Evolutionary conservation across 2,329 filamentous ascomycete genomes (phyloP).

Genomic region (Thielaviopsis cerberus): DNA sequence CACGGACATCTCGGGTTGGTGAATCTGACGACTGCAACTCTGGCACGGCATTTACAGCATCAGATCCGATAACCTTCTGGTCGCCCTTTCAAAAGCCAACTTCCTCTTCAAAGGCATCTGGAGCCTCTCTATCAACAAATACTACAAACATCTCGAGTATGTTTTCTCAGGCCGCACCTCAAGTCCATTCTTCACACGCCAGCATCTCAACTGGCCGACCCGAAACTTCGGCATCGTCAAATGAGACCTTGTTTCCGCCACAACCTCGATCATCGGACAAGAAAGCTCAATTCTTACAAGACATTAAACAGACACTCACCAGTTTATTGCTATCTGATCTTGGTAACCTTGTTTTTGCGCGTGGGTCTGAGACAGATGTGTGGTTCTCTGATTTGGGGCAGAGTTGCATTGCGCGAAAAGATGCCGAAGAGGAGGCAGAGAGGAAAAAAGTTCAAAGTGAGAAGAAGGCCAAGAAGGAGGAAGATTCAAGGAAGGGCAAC

Average conservation of each 20-base stretch:
- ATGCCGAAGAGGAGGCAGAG: constrained; percentile 19
- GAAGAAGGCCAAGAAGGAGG: neutral
- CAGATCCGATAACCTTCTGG: constrained; percentile 50
- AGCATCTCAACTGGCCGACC: constrained; percentile 32
- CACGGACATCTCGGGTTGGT: neutral
- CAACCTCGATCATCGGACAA: constrained; percentile 37
- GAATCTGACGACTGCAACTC: neutral
- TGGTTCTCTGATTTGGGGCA: constrained; percentile 61
- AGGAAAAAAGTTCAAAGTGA: neutral
- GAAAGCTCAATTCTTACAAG: constrained; percentile 59
- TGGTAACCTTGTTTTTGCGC: constrained; percentile 67
- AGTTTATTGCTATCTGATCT: constrained; percentile 79
- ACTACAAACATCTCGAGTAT: constrained; percentile 37
- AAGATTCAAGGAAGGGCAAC: neutral
- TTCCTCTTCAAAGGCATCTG: constrained; percentile 39
- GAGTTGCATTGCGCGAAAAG: constrained; percentile 44
- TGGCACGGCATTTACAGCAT: neutral
- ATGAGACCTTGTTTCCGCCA: constrained; percentile 46
- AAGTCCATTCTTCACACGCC: constrained; percentile 26
- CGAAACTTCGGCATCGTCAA: constrained; percentile 47
- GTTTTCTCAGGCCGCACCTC: constrained; percentile 27
- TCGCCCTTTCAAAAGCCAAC: constrained; percentile 56
- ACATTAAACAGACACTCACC: constrained; percentile 61
- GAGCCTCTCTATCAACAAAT: constrained; percentile 42
- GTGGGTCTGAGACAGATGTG: constrained; percentile 77